Evolutionary conservation across 1,139 yeast genomes (phyloP), one percentile per base, ranked within the genome.

Genomic region (Candida sanyaensis): DNA sequence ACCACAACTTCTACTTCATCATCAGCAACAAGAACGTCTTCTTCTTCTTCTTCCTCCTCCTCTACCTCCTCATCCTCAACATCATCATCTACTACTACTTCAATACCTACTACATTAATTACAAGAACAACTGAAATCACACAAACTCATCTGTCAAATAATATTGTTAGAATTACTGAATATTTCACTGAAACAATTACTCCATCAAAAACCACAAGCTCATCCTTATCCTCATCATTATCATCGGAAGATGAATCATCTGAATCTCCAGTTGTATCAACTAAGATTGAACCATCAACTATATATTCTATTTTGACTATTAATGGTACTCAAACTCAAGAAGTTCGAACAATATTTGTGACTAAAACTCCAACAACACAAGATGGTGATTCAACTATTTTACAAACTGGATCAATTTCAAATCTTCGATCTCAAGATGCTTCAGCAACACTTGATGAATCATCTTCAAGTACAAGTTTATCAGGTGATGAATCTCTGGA

Each of bases 291-390:
- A 36, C 50, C 53, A 11, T 49, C 57, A 1, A 55, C 59, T 2
- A 53, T 55, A 5, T 48, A 45, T 33, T 55, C 59, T 4, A 44
- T 50, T 5, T 44, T 46, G 17, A 65, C 68, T 11, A 59, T 64
- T 13, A 58, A 59, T 38, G 69, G 69, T 6, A 52, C 56, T 26
- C 57, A 50, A 30, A 52, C 61, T 3, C 63, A 57, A 36, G 51
- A 56, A 31, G 55, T 58, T 26, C 48, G 52, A 30, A 62, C 68
- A 2, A 43, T 56, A 43, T 60, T 52, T 41, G 51, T 63, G 21
- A 63, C 68, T 3, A 50, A 56, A 9, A 46, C 49, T 21, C 51
- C 61, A 32, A 40, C 61, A 32, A 40, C 57, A 9, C 44, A 57
- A 12, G 30, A 56, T 9, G 21, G 52, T n/a, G 13, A 11, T 11